Base-by-base conservation (phyloP, 768 basidiomycete genomes). In the Termitomyces sp. region DNA sequence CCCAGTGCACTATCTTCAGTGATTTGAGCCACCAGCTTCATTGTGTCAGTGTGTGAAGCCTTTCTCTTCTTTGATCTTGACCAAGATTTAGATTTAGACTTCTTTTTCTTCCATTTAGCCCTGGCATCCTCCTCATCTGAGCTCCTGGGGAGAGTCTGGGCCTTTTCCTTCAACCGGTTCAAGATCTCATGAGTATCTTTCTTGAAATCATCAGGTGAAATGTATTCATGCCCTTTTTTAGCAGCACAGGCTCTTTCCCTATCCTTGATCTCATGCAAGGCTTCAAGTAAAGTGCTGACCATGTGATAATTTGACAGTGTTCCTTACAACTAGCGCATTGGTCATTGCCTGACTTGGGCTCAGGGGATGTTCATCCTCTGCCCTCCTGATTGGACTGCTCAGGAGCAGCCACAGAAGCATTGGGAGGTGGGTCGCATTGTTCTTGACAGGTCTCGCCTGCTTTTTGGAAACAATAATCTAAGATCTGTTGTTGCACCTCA, bases 81-180 rank as follows among this genome's bases (percentile, higher is more conserved):
- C 26, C n/a, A n/a, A n/a, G n/a, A n/a, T n/a, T 27, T 16, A 1
- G 24, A 14, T 2, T 16, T 45, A n/a, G n/a, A n/a, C 7, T 18
- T 4, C 6, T 8, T 8, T 4, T 3, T 32, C 8, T 30, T 37
- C 36, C n/a, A n/a, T 37, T 37, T 1, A 12, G 36, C 14, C n/a
- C 12, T 12, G 4, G 13, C 14, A 3, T 14, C 10, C 2, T 45
- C 12, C 1, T 27, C 45, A 0, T n/a, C 18, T 3, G 16, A 46
- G 8, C 18, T 5, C 3, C 13, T 3, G 8, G 12, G 13, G 1
- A 24, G 4, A 0, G 1, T 0, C 4, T 0, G 2, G 1, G 2
- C 16, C 5, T 45, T 16, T 1, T 2, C 16, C 0, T 3, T 16
- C 0, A 46, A n/a, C 2, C 3, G 7, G 0, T 30, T 12, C 3